A percentile compares a stretch with the other conserved stretches of the same genome.
Evolutionary conservation across 257 asterid species (phyloP).

Genomic region (Solanum medicagineum): DNA sequence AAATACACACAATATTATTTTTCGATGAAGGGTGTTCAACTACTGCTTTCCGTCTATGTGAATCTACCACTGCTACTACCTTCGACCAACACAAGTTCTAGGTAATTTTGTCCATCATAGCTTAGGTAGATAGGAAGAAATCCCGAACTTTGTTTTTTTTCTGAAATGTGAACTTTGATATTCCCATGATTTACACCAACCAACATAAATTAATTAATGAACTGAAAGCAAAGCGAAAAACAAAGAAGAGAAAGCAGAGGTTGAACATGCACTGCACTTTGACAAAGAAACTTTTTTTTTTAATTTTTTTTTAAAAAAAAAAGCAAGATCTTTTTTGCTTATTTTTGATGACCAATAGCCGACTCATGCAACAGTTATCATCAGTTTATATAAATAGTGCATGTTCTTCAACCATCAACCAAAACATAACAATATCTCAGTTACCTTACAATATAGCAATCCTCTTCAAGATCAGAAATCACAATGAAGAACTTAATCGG

Average conservation of each 20-base stretch:
- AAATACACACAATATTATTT: background rate
- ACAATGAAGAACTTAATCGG: background rate
- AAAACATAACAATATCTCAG: background rate
- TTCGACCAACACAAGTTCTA: too few relatives aligned
- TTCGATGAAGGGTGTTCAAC: background rate
- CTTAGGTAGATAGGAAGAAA: background rate
- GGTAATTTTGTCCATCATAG: too few relatives aligned
- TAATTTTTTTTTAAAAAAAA: background rate
- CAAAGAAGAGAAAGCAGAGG: background rate
- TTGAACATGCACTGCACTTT: background rate
- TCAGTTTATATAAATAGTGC: background rate
- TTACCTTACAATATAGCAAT: background rate
- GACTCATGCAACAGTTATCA: background rate
- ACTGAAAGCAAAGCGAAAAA: background rate
- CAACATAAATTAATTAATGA: too few relatives aligned
- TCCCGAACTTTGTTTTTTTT: background rate
- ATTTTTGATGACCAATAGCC: background rate
- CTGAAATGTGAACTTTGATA: too few relatives aligned
- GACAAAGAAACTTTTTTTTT: background rate
- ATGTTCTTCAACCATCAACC: background rate
- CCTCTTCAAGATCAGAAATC: background rate
- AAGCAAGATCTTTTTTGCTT: background rate
- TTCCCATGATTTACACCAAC: too few relatives aligned
- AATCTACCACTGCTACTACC: background rate
- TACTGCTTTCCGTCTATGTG: background rate